Conservation (phyloP, 768 basidiomycete species). For the Tricholoma saponaceum region DNA sequence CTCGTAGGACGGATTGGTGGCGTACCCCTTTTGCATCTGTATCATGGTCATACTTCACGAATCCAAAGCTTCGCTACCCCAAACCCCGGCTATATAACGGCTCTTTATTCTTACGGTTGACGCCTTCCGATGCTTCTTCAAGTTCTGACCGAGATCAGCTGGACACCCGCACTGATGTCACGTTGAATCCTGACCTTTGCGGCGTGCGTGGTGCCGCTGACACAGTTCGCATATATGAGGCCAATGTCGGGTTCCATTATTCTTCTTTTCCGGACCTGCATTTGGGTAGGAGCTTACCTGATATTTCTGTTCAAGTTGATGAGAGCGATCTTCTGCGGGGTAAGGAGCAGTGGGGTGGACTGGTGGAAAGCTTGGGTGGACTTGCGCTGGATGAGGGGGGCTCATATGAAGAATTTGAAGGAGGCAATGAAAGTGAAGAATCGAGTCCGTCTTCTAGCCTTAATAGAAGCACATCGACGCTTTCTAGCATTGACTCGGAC, state of each 20-base stretch:
- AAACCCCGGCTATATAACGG: conserved; percentile 29
- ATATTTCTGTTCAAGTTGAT: conserved; percentile 23
- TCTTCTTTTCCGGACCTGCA: conserved; percentile 7
- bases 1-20: conserved; percentile 33
- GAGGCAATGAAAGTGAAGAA: conserved; percentile 8
- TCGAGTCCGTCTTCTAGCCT: conserved; percentile 18
- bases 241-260: conserved; percentile 37
- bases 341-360: conserved; percentile 38
- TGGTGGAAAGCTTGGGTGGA: conserved; percentile 33
- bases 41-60: conserved; percentile 34
- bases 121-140: conserved; percentile 7
- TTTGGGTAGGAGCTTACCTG: conserved; percentile 5
- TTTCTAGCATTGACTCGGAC: conserved; percentile 39
- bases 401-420: conserved; percentile 13
- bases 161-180: conserved; percentile 11
- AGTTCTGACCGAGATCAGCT: conserved; percentile 7
- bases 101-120: conserved; percentile 23
- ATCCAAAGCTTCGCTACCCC: conserved; percentile 16
- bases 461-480: conserved; percentile 30
- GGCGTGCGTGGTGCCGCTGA: conserved; percentile 36
- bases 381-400: conserved; percentile 1
- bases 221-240: conserved; percentile 36
- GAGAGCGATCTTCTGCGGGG: conserved; percentile 28
- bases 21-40: conserved; percentile 33
- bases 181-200: conserved; percentile 35